A percentile compares a stretch with the other conserved stretches of the same genome.
Conservation (phyloP, 2,329 filamentous ascomycete species). For the Cyclaneusma minus region DNA sequence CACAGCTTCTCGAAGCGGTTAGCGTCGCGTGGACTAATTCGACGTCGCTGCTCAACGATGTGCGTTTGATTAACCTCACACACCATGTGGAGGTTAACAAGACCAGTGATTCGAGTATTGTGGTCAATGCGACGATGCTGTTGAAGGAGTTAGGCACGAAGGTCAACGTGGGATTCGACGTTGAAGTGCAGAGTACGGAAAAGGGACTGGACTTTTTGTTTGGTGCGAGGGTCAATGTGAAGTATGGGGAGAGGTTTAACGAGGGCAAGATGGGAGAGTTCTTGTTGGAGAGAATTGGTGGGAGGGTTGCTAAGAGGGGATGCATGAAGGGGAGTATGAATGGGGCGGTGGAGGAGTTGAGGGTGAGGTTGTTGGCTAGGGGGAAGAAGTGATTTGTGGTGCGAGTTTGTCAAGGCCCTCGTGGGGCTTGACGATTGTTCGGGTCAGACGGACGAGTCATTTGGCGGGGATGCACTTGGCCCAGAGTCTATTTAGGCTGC, state of each 20-base stretch:
- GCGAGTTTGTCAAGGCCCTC: too few relatives aligned
- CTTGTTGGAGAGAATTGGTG: conserved; percentile 36
- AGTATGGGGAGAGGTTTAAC: conserved; percentile 70
- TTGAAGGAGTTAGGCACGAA: conserved; percentile 52
- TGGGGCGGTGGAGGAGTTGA: conserved; percentile 37
- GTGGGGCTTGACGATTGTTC: too few relatives aligned
- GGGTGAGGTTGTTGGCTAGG: conserved; percentile 36
- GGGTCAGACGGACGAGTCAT: too few relatives aligned
- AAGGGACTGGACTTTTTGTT: conserved; percentile 39
- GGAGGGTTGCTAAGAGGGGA: conserved; percentile 13
- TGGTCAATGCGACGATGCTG: conserved; percentile 44
- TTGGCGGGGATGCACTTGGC: too few relatives aligned
- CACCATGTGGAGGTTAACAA: conserved; percentile 50
- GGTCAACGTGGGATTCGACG: conserved; percentile 43
- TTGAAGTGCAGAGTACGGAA: conserved; percentile 30
- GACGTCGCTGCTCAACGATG: conserved; percentile 38
- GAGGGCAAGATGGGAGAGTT: conserved; percentile 62
- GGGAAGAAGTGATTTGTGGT: conserved; percentile 29
- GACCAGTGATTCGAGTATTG: conserved; percentile 48
- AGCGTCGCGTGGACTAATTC: conserved; percentile 52
- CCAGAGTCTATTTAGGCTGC: too few relatives aligned
- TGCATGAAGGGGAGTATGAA: conserved; percentile 32
- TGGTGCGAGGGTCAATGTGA: conserved; percentile 38
- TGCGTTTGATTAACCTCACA: conserved; percentile 43
- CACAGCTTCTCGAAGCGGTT: conserved; percentile 42